phyloP scores from a whole-genome alignment of 2,329 filamentous ascomycete genomes.

The Onygena corvina region DNA sequence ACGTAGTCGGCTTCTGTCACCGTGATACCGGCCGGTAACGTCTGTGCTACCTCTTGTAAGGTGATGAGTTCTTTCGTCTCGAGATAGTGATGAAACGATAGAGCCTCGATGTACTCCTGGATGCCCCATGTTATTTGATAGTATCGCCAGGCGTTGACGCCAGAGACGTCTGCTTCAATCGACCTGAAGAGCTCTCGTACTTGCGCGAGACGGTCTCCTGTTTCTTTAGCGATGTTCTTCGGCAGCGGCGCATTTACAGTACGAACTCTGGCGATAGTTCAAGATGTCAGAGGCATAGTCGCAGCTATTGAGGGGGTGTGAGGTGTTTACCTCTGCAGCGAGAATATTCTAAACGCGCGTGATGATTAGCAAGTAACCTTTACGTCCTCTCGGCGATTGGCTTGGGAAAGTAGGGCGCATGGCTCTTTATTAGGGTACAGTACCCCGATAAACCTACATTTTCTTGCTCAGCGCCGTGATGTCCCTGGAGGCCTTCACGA shows the following conservation, averaged over 20 bases:
- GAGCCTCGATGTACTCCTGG: slow-evolving; percentile 88
- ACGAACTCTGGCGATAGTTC: slow-evolving; percentile 25
- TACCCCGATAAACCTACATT: slow-evolving; percentile 50
- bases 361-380: slow-evolving; percentile 6
- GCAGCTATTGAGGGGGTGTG: background rate
- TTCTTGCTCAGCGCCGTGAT: slow-evolving; percentile 94
- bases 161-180: slow-evolving; percentile 61
- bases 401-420: too few relatives aligned
- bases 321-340: slow-evolving; percentile 57
- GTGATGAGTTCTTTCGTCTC: slow-evolving; percentile 62
- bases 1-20: slow-evolving; percentile 77
- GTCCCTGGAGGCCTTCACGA: slow-evolving; percentile 84
- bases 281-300: background rate
- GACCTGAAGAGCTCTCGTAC: slow-evolving; percentile 57
- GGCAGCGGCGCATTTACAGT: slow-evolving; percentile 44
- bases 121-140: slow-evolving; percentile 65
- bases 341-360: slow-evolving; percentile 54
- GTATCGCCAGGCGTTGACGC: slow-evolving; percentile 74
- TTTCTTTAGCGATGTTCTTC: slow-evolving; percentile 55
- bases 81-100: slow-evolving; percentile 82
- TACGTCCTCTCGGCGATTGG: background rate
- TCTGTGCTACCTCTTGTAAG: slow-evolving; percentile 45
- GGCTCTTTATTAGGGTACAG: too few relatives aligned
- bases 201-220: slow-evolving; percentile 54
- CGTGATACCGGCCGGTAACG: slow-evolving; percentile 41